A percentile compares a stretch with the other conserved stretches of the same genome.
Evolutionary conservation across 768 basidiomycete species (phyloP).

Genomic region (Candolleomyces efflorescens): DNA sequence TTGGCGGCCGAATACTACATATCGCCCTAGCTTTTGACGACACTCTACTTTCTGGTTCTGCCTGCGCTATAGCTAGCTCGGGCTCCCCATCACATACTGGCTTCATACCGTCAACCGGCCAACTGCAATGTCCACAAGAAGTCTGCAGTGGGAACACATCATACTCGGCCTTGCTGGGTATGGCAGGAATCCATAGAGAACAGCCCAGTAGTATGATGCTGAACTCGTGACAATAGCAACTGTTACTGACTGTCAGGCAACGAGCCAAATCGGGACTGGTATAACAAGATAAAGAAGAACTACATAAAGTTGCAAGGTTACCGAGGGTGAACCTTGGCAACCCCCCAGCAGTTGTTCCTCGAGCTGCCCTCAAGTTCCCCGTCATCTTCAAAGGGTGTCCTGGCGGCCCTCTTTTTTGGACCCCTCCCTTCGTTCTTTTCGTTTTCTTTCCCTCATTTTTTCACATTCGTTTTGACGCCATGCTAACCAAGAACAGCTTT

Average conservation of each 20-base stretch:
- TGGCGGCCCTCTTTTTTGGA: conserved; percentile 19
- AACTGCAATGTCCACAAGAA: too few relatives aligned
- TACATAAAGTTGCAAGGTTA: background rate
- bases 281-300: background rate
- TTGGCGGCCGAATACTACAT: too few relatives aligned
- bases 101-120: too few relatives aligned
- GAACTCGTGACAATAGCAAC: conserved; percentile 18
- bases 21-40: too few relatives aligned
- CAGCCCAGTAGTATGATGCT: conserved; percentile 12
- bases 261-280: background rate
- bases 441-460: conserved; percentile 8
- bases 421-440: conserved; percentile 14
- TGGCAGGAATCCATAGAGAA: too few relatives aligned
- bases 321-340: background rate
- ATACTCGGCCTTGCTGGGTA: too few relatives aligned
- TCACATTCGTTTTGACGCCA: conserved; percentile 16
- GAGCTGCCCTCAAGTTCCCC: background rate
- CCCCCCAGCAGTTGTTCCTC: conserved; percentile 21
- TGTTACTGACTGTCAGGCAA: conserved; percentile 15
- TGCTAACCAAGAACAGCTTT: conserved; percentile 27
- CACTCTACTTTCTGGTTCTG: too few relatives aligned
- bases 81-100: too few relatives aligned
- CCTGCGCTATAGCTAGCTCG: too few relatives aligned
- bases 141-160: too few relatives aligned
- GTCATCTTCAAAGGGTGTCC: conserved; percentile 20